Percentiles rank a stretch among this genome's conserved stretches.
Evolutionary conservation across 345 rosid genomes (phyloP).

Genomic region (Boechera divaricarpa): DNA sequence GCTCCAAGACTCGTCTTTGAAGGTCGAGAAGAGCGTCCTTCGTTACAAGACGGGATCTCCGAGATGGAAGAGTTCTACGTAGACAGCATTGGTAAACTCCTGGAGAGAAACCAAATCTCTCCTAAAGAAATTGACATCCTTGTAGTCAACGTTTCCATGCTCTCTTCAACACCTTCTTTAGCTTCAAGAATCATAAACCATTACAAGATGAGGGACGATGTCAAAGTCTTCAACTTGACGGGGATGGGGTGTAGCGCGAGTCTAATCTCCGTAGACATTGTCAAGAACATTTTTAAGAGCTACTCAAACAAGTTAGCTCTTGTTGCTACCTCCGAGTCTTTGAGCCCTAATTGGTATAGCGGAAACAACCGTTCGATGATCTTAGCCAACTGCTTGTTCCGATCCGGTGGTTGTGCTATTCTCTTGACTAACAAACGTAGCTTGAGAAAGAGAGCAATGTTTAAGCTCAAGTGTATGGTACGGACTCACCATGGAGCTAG

Average conservation of each 20-base stretch:
- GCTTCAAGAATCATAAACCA: constrained; percentile 68
- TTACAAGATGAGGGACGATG: constrained; percentile 77
- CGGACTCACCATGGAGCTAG: constrained; percentile 87
- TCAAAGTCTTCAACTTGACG: constrained; percentile 69
- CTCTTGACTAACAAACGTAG: constrained; percentile 73
- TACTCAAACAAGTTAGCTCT: constrained; percentile 61
- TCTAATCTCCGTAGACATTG: constrained; percentile 71
- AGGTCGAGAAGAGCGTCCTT: constrained; percentile 66
- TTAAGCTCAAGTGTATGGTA: constrained; percentile 73
- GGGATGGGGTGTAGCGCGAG: constrained; percentile 98
- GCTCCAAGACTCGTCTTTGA: constrained; percentile 64
- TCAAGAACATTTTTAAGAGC: constrained; percentile 62
- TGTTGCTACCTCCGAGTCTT: constrained; percentile 72
- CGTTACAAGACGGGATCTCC: constrained; percentile 56
- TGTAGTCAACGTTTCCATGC: constrained; percentile 84
- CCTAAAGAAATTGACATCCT: constrained; percentile 74
- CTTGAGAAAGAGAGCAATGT: constrained; percentile 56
- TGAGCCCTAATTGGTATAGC: constrained; percentile 83
- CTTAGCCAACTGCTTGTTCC: constrained; percentile 78
- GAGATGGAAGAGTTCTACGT: constrained; percentile 91
- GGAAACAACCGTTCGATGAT: constrained; percentile 92
- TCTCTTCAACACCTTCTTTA: constrained; percentile 64
- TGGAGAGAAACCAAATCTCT: constrained; percentile 66
- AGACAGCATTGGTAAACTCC: constrained; percentile 64
- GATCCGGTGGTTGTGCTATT: constrained; percentile 81